Percentiles rank a stretch among this genome's conserved stretches.
Conservation (phyloP, 2,329 filamentous ascomycete species). For the Westerdykella sp. region DNA sequence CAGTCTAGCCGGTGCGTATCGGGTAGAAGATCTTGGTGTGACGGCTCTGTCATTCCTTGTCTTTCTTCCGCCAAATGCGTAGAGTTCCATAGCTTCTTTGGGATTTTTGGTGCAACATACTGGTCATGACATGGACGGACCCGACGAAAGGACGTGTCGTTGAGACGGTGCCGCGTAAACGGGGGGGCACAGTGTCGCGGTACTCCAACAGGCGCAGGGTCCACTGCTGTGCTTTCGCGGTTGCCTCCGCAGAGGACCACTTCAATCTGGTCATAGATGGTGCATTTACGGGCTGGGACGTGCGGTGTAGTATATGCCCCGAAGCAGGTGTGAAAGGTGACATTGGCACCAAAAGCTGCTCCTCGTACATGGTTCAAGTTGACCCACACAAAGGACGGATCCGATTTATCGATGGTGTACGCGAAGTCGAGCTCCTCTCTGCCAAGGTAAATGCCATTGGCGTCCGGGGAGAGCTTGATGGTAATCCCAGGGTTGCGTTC, state of each 20-base stretch:
- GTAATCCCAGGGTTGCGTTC: conserved; percentile 15
- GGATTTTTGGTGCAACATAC: too few relatives aligned
- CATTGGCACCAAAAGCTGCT: conserved; percentile 6
- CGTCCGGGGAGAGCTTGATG: conserved; percentile 20
- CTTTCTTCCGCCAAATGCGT: too few relatives aligned
- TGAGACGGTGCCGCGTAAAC: too few relatives aligned
- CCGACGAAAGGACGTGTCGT: too few relatives aligned
- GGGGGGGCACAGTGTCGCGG: neutral
- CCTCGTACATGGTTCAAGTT: conserved; percentile 12
- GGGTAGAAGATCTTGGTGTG: too few relatives aligned
- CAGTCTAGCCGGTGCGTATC: too few relatives aligned
- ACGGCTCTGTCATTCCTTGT: too few relatives aligned
- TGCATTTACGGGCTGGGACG: conserved; percentile 12
- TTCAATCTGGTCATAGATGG: conserved; percentile 19
- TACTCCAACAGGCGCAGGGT: neutral
- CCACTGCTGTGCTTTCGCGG: conserved; percentile 4
- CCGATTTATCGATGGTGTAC: conserved; percentile 16
- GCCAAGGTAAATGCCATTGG: conserved; percentile 14
- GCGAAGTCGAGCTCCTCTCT: conserved; percentile 20
- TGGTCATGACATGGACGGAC: too few relatives aligned
- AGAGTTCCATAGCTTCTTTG: too few relatives aligned
- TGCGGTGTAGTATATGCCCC: conserved; percentile 7
- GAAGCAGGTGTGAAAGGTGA: conserved; percentile 16
- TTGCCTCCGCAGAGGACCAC: conserved; percentile 18
- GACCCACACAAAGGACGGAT: conserved; percentile 16